Evolutionary conservation across 257 asterid species (phyloP).

Genomic region (Lycium barbarum): DNA sequence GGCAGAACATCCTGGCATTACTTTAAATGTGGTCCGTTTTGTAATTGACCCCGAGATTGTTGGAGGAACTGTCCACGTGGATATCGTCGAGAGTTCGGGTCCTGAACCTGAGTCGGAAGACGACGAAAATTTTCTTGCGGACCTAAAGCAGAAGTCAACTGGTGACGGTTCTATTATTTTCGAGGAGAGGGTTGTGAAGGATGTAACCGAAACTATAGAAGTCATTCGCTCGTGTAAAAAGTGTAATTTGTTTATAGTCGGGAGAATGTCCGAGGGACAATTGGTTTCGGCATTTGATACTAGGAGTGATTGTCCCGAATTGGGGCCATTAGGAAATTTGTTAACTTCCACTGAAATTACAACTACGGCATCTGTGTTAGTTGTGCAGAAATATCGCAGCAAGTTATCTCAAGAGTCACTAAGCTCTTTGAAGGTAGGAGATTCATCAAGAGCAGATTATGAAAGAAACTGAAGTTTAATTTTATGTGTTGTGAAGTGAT

Average conservation of each 20-base stretch:
- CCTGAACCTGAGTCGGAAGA: neutral
- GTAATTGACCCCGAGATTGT: neutral
- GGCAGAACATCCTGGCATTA: slow-evolving; percentile 36
- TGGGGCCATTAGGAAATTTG: slow-evolving; percentile 31
- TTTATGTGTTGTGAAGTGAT: neutral
- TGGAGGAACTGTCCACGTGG: slow-evolving; percentile 25
- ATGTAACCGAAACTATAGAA: neutral
- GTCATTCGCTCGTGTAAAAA: slow-evolving; percentile 13
- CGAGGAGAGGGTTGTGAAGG: neutral
- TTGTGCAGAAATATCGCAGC: slow-evolving; percentile 33
- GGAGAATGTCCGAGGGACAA: slow-evolving; percentile 32
- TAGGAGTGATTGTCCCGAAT: slow-evolving; percentile 27
- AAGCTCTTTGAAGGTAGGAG: neutral
- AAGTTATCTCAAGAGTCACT: slow-evolving; percentile 31
- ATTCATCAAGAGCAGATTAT: neutral
- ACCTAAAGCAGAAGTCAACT: neutral
- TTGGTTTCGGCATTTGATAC: slow-evolving; percentile 28
- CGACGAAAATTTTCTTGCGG: neutral
- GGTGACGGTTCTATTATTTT: neutral
- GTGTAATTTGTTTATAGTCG: slow-evolving; percentile 28
- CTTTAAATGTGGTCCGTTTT: slow-evolving; percentile 23
- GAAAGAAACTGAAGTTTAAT: neutral
- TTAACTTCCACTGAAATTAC: slow-evolving; percentile 22
- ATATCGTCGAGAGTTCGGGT: neutral
- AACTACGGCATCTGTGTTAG: slow-evolving; percentile 2